Base-by-base conservation (phyloP, 331 rosid species). In the Arachis monticola region DNA sequence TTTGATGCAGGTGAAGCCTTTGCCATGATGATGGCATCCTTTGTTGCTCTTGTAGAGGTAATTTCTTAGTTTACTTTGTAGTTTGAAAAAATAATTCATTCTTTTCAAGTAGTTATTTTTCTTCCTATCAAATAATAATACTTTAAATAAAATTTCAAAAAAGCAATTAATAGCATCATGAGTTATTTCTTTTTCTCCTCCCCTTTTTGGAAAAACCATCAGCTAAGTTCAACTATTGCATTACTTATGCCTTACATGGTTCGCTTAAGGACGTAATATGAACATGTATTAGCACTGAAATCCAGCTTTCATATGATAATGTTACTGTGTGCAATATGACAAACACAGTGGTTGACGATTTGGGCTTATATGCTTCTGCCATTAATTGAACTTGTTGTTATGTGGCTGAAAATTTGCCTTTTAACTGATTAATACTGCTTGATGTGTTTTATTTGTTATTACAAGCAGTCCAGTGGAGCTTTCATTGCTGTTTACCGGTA, bases 1-100 rank as follows among this genome's bases (percentile, higher is more conserved):
- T 95, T 95, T 82, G 97, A 95, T 79, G 99, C 98, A 4, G 99
- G 99, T 42, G 97, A 95, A 83, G 97, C 97, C 85, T 95, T 95
- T 90, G 99, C 99, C 80, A 95, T 92, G 99, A 90, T 95, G 99
- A 91, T 91, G 89, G 88, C 98, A 3, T 82, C 99, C 67, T 95
- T 95, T 51, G 99, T 92, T 80, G 87, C 98, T 70, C 96, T 95
- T 73, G 90, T 95, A 38, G 99, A 95, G 97, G 99, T 95, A 76
- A 75, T 78, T 68, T 75, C 78, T 76, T 56, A 75, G 32, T 82
- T 57, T 47, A 65, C 52, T 56, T 66, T 79, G 67, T 10, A 68
- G 31, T 74, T 73, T 80, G 46, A 64, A 63, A 8, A 17, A 7
- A 63, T 38, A 63, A 56, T 64, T 77, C 27, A 3, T 41, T 52